Conservation (phyloP, 2,329 filamentous ascomycete species). For the Diaporthe sp. region DNA sequence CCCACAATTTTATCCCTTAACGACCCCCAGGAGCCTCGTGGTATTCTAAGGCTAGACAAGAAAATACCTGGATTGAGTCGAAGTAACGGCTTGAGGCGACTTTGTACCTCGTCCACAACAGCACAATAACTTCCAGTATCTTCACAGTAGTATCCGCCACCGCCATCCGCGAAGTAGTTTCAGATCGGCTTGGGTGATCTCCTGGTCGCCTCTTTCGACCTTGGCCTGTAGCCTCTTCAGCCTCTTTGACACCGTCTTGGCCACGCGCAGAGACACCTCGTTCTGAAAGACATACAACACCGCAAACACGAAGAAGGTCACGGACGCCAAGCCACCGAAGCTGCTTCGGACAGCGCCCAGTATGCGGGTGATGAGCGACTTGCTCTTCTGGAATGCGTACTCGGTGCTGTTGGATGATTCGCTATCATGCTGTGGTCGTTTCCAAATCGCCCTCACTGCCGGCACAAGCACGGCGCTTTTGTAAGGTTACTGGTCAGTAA, state of each 20-base stretch:
- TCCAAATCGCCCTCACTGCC: constrained; percentile 65
- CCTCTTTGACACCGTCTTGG: constrained; percentile 64
- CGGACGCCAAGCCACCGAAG: constrained; percentile 60
- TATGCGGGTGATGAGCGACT: constrained; percentile 64
- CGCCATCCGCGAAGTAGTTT: constrained; percentile 67
- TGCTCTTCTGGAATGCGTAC: constrained; percentile 67
- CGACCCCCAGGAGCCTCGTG: too few relatives aligned
- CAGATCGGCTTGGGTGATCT: constrained; percentile 63
- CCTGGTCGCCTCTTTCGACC: constrained; percentile 62
- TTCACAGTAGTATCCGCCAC: constrained; percentile 65
- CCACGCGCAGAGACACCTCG: constrained; percentile 69
- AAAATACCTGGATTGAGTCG: not conserved
- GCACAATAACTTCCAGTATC: not conserved
- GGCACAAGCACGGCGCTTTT: constrained; percentile 66
- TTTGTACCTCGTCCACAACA: not conserved
- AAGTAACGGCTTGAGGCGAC: not conserved
- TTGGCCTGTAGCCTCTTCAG: constrained; percentile 62
- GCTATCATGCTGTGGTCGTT: constrained; percentile 55
- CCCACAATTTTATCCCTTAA: not conserved
- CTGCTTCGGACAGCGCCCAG: constrained; percentile 57
- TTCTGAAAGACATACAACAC: constrained; percentile 71
- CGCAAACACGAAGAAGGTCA: constrained; percentile 69
- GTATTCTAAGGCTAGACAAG: not conserved
- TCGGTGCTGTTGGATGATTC: constrained; percentile 66
- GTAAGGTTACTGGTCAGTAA: not conserved